Base-by-base conservation (phyloP, 768 basidiomycete species). In the Kwoniella sp. region DNA sequence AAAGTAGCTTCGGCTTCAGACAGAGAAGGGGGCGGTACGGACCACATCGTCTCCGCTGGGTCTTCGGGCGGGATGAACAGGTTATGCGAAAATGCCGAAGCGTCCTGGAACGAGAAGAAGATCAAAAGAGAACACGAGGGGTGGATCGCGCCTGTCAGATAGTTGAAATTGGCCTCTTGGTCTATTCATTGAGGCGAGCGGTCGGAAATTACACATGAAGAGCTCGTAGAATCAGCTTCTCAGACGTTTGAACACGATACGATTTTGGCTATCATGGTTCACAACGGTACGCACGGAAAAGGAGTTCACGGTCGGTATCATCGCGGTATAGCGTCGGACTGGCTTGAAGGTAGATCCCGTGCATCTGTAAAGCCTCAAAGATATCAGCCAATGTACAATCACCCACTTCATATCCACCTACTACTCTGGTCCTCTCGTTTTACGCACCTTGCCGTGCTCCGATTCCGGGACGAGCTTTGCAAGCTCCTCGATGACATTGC, bases 131-230 rank as follows among this genome's bases (percentile, higher is more conserved):
- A 87, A 0, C 90, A 88, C 0, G 85, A 84, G 0, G 92, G 90
- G 3, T 92, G 84, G 53, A 84, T 82, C 81, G 90, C 92, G 58
- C 91, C 93, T 0, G 90, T 86, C 17, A 95, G 84, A 77, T 92
- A 95, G 82, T 86, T 88, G 78, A 95, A 95, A 81, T 95, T 95
- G 72, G 89, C 89, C 80, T 93, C 92, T 82, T 85, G 73, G 55
- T 75, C 79, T 80, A 51, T 11, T 23, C 5, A 1, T 51, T 58
- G 34, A 5, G 15, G 3, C 20, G 5, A 8, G 11, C 11, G 41
- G 66, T 47, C 34, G 20, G 1, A 23, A 56, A 7, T 4, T 15
- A 55, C 30, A 34, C n/a, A 7, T 11, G 22, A 22, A 25, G 55
- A n/a, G n/a, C n/a, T n/a, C n/a, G n/a, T n/a, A n/a, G n/a, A n/a